These are phyloP conservation scores for Penicillium nordicum DNA, from an alignment of 2,329 filamentous ascomycete genomes.

Conservation along the genomic window DNA sequence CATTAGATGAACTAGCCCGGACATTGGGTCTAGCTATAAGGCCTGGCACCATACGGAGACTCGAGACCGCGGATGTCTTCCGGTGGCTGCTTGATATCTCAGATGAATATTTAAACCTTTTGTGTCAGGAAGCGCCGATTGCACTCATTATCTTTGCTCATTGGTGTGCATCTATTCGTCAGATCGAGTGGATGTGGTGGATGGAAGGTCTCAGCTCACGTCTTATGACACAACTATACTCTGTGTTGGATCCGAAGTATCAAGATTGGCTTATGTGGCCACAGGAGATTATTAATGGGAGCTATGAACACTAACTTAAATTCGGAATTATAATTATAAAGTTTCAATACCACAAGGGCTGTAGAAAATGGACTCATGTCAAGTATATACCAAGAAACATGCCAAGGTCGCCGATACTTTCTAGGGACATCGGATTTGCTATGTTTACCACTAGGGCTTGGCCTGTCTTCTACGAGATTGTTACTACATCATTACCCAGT, in stretches of 20 bases:
- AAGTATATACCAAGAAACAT: background rate
- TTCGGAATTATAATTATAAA: too few relatives aligned
- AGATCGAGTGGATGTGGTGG: conserved; percentile 23
- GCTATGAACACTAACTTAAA: background rate
- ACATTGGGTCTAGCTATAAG: conserved; percentile 8
- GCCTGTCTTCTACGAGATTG: too few relatives aligned
- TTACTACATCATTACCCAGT: too few relatives aligned
- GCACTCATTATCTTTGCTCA: conserved; percentile 16
- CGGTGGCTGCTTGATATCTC: conserved; percentile 18
- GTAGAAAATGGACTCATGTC: background rate
- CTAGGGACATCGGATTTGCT: background rate
- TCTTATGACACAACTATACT: conserved; percentile 9
- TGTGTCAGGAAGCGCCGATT: conserved; percentile 5
- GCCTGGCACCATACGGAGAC: background rate
- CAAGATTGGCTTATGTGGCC: conserved; percentile 18
- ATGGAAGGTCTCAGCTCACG: conserved; percentile 16
- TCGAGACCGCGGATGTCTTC: conserved; percentile 23
- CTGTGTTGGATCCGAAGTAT: conserved; percentile 6
- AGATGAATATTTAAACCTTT: conserved; percentile 10
- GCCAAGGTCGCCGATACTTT: background rate
- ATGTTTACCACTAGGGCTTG: too few relatives aligned
- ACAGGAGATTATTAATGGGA: conserved; percentile 1
- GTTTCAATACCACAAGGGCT: background rate
- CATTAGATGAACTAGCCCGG: conserved; percentile 15
- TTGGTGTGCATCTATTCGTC: conserved; percentile 15